These are phyloP conservation scores for Solanum bulbocastanum DNA, from an alignment of 257 asterid species.

Conservation along the genomic window DNA sequence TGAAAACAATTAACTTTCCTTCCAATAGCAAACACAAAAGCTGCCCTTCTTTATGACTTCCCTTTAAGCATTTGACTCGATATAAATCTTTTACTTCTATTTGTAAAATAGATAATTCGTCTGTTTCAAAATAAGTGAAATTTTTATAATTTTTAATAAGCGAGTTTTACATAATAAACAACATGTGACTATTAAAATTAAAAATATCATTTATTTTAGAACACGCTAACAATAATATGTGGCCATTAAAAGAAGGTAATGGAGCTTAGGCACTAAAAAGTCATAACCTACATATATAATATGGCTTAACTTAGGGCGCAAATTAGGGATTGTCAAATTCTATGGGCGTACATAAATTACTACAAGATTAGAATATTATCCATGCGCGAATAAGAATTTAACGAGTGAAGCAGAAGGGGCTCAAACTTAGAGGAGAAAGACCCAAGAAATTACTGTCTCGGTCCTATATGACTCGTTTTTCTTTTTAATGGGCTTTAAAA, in stretches of 20 bases:
- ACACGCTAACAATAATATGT: neutral
- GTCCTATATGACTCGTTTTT: neutral
- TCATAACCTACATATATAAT: neutral
- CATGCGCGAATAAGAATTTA: neutral
- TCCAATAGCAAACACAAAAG: neutral
- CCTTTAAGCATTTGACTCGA: neutral
- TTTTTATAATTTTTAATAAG: too few relatives aligned
- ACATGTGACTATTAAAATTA: neutral
- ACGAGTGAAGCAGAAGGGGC: neutral
- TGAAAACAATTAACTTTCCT: neutral
- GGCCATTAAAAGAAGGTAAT: neutral
- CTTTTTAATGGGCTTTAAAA: neutral
- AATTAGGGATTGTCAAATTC: neutral
- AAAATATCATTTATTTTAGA: too few relatives aligned
- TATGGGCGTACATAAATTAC: neutral
- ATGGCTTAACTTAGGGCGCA: neutral
- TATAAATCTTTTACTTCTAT: neutral
- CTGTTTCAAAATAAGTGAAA: neutral
- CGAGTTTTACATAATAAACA: neutral
- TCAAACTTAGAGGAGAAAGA: neutral
- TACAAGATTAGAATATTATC: neutral
- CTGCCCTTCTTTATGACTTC: neutral
- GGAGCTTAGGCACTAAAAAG: neutral
- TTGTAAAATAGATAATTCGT: fast-evolving
- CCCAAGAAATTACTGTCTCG: neutral